A percentile compares a stretch with the other conserved stretches of the same genome.
These are phyloP conservation scores for Dactylonectria macrodidyma DNA, from an alignment of 2,329 filamentous ascomycete species.

Conservation along the genomic window DNA sequence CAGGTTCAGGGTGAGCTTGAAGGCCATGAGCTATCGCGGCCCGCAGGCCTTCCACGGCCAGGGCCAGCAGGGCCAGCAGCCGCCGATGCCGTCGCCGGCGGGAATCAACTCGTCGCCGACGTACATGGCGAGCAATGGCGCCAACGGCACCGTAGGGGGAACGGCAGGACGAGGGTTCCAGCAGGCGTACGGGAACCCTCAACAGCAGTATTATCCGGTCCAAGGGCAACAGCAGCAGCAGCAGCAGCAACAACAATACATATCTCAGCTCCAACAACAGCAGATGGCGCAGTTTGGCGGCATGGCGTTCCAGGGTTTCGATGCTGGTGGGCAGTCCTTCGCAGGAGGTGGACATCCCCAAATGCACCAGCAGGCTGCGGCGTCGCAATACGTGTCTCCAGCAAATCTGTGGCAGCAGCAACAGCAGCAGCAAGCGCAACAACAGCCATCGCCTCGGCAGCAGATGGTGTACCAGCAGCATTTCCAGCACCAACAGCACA, in stretches of 20 bases:
- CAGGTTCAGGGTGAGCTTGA: conserved; percentile 32
- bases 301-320: conserved; percentile 45
- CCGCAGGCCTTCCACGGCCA: conserved; percentile 48
- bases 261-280: conserved; percentile 42
- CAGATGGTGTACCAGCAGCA: conserved; percentile 48
- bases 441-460: conserved; percentile 49
- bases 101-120: conserved; percentile 41
- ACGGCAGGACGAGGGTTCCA: conserved; percentile 34
- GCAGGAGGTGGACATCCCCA: conserved; percentile 36
- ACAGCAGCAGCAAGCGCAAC: conserved; percentile 51
- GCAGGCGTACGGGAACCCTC: conserved; percentile 49
- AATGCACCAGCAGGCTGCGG: conserved; percentile 42
- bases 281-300: conserved; percentile 46
- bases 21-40: conserved; percentile 56
- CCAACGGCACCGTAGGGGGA: conserved; percentile 19
- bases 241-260: conserved; percentile 39
- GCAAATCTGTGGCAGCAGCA: conserved; percentile 54
- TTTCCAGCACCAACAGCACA: conserved; percentile 51
- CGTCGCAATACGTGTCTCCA: conserved; percentile 45
- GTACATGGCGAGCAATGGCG: conserved; percentile 33
- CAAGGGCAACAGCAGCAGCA: conserved; percentile 45
- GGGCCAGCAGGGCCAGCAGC: conserved; percentile 48
- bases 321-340: conserved; percentile 39
- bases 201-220: conserved; percentile 47
- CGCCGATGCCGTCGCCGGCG: conserved; percentile 32